Evolutionary conservation across 768 basidiomycete species (phyloP), one percentile per base, ranked within the genome.

Genomic region (Russula emetica): DNA sequence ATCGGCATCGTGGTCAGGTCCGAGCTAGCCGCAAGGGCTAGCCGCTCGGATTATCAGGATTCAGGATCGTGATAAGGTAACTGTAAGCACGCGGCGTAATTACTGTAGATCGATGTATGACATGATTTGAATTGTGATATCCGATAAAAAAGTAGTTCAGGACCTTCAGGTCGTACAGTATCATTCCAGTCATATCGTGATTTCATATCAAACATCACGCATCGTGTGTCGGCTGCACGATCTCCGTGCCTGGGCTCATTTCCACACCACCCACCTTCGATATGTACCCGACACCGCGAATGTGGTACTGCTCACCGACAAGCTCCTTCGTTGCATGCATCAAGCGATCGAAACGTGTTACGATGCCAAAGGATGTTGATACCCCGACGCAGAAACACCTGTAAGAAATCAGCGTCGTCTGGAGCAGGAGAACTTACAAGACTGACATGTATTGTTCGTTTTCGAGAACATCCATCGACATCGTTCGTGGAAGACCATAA

Each of bases 241-340:
- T 71, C 36, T 67, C 68, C 22, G 74, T 72, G 61, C 75, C 74
- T 26, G 75, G 71, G 22, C 70, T 69, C 69, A 75, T 66, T 28
- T 76, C 76, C 32, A 74, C 68, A 13, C 72, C 74, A 0, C 60
- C 60, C 50, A 62, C 57, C 70, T 70, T 58, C 56, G 66, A 62
- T 61, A 65, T 60, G 14, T 67, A 62, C 40, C 82, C 85, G 18
- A 89, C 74, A 0, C 88, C 88, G 62, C 86, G 82, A n/a, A 93
- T 88, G 71, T 92, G 88, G 71, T 88, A 92, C 68, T 90, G 87
- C 72, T 94, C 92, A 2, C 92, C 92, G 1, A 94, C 89, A 51
- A 94, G 77, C 73, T 93, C 90, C 72, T 94, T 94, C 18, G 85
- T 83, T 2, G 90, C 89, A 3, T 92, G 70, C 85, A 94, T 90